Evolutionary conservation across 441 rosid species (phyloP).

Genomic region (Euphorbia celastroides): DNA sequence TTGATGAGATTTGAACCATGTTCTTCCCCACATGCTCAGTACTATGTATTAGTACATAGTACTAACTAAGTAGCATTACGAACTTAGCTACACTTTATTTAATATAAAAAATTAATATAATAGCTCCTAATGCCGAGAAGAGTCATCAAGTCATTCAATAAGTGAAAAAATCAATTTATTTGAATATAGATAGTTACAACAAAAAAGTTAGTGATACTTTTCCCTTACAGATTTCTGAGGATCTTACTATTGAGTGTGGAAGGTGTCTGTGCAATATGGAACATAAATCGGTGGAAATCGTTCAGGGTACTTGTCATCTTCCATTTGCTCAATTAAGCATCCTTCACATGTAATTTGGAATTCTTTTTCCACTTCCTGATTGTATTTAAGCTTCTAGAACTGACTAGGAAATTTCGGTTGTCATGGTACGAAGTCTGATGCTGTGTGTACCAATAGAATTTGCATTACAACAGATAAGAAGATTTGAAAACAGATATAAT

Average conservation of each 20-base stretch:
- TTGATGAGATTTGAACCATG: no score
- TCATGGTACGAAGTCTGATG: neutral
- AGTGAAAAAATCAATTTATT: no score
- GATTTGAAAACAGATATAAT: neutral
- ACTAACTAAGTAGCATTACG: no score
- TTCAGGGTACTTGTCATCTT: conserved; percentile 21
- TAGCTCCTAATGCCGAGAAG: no score
- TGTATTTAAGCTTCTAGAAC: neutral
- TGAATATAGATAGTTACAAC: no score
- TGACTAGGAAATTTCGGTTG: neutral
- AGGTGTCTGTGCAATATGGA: conserved; percentile 23
- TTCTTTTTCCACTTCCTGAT: neutral
- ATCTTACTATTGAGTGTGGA: neutral
- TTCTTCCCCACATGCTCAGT: no score
- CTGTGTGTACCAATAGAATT: neutral
- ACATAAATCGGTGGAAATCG: conserved; percentile 17
- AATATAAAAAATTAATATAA: no score
- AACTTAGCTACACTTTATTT: no score
- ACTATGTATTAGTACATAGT: no score
- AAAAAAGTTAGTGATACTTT: no score
- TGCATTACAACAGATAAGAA: neutral
- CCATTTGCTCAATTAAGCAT: neutral
- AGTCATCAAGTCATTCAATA: no score
- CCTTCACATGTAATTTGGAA: no score
- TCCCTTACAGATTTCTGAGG: neutral